Conservation (phyloP, 305 asterid species). For the Solanum hybrid region DNA sequence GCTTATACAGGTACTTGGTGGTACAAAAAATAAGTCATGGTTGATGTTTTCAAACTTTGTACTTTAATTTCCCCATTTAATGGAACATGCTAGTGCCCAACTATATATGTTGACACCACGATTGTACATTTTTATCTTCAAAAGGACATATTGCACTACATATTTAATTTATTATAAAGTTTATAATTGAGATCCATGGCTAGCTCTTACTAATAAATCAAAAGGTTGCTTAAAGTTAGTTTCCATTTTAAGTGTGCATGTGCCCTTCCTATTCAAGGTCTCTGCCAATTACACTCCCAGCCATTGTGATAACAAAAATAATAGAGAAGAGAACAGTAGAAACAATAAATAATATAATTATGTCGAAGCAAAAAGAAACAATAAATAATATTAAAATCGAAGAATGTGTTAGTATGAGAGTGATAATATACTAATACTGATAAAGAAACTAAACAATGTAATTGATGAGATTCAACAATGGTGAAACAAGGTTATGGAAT, state of each 20-base stretch:
- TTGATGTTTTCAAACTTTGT: neutral
- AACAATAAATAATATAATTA: no score
- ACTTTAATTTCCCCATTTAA: neutral
- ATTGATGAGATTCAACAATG: no score
- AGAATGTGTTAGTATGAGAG: neutral
- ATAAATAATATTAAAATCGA: rapidly evolving
- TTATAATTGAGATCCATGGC: neutral
- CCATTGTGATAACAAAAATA: no score
- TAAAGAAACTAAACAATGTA: neutral
- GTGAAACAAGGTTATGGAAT: no score
- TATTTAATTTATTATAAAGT: no score
- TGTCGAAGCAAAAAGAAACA: neutral
- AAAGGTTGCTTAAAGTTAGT: neutral
- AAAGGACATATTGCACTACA: neutral
- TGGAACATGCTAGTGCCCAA: neutral
- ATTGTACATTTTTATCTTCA: no score
- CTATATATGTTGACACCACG: neutral
- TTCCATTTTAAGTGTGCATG: neutral
- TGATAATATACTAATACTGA: neutral
- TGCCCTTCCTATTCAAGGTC: neutral
- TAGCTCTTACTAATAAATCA: neutral
- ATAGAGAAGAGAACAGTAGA: no score
- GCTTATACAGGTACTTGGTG: neutral
- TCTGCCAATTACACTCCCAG: neutral
- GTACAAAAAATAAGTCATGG: neutral